Percentiles rank a stretch among this genome's conserved stretches.
These are phyloP conservation scores for Macroventuria anomochaeta DNA, from an alignment of 2,329 filamentous ascomycete genomes.

Conservation along the genomic window DNA sequence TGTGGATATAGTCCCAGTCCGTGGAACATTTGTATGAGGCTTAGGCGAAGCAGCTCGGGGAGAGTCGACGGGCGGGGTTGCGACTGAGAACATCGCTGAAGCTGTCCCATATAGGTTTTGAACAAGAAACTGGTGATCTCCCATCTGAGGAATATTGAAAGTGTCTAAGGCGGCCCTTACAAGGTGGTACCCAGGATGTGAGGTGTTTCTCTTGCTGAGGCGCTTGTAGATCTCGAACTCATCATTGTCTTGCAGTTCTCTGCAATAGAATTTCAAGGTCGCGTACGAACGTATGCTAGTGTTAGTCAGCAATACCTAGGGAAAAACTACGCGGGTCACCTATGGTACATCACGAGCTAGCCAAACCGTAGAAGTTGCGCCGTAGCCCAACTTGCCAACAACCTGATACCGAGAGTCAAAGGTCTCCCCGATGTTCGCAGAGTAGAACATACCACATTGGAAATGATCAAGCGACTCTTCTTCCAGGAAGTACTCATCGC, in stretches of 20 bases:
- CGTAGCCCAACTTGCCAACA: conserved; percentile 25
- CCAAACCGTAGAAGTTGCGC: conserved; percentile 22
- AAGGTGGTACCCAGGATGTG: conserved; percentile 39
- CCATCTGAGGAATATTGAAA: conserved; percentile 39
- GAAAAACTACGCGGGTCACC: neutral
- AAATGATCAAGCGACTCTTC: conserved; percentile 22
- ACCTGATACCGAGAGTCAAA: conserved; percentile 22
- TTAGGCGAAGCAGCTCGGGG: conserved; percentile 49
- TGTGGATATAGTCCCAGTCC: conserved; percentile 54
- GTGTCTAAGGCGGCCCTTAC: conserved; percentile 43
- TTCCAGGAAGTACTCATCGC: conserved; percentile 9
- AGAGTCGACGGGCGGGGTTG: conserved; percentile 48
- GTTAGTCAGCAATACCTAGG: neutral
- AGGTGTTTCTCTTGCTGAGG: conserved; percentile 15
- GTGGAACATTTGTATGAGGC: conserved; percentile 49
- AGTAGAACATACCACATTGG: conserved; percentile 8
- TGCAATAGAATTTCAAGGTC: conserved; percentile 17
- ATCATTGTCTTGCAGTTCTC: conserved; percentile 8
- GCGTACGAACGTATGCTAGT: conserved; percentile 14
- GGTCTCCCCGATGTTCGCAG: conserved; percentile 22
- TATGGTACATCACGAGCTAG: conserved; percentile 21
- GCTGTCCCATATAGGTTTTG: conserved; percentile 52
- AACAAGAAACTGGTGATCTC: conserved; percentile 48
- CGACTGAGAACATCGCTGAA: conserved; percentile 49
- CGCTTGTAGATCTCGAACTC: conserved; percentile 16